Evolutionary conservation across 768 basidiomycete genomes (phyloP), one percentile per base, ranked within the genome.

Genomic region (Fomitopsis serialis): DNA sequence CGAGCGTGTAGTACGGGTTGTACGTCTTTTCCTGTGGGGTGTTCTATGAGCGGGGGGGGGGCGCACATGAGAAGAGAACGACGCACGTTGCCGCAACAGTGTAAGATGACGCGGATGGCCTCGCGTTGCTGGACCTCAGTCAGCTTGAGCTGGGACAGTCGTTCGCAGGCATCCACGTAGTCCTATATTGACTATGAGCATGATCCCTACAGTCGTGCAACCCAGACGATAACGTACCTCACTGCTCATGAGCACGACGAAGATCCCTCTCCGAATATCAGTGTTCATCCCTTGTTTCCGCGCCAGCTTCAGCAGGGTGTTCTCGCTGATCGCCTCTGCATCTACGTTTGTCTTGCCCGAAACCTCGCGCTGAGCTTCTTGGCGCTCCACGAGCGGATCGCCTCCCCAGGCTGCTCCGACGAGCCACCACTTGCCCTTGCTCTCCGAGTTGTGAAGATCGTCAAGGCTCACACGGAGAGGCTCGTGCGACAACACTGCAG

Each of bases 261-360:
- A 99, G 49, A 98, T 85, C 52, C 88, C 86, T 56, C 92, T 76
- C 35, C 96, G 79, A 36, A 98, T 86, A 61, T 98, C 97, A 1
- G 95, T 98, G 64, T 99, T 99, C 96, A 99, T 98, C 21, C 97
- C 97, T 66, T 99, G 97, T 65, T 85, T 87, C 59, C 83, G 78
- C 3, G 97, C 96, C n/a, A 98, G 77, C 60, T 85, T 87, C 36
- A 87, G 58, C 29, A 98, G 72, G 4, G 72, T 66, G 42, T 70
- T 74, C 45, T 70, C 64, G 25, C 64, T 61, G 3, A 64, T 61
- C 40, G 71, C 70, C 42, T 66, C 66, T 19, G 37, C 15, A 9
- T 58, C 60, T 17, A 58, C 61, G 40, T 68, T 63, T 42, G 68
- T 62, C 49, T 60, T 52, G 42, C 61, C 45, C 3, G 64, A 55